phyloP scores from a whole-genome alignment of 202 grass and related monocot species.

The Carex sylvatica region DNA sequence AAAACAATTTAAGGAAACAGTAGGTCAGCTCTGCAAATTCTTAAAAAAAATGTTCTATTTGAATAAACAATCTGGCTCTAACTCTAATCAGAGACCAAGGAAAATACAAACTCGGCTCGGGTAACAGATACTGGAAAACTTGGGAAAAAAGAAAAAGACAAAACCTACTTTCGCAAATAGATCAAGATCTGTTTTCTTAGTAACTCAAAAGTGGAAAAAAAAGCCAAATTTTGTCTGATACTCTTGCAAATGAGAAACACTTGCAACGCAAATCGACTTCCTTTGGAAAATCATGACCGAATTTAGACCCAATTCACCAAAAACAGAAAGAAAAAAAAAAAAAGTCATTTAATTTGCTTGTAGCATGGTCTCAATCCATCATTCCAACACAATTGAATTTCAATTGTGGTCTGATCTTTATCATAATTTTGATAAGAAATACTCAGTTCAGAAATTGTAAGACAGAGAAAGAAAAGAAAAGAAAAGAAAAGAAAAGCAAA shows the following conservation, averaged over 20 bases:
- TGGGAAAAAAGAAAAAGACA: background rate
- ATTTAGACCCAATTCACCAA: background rate
- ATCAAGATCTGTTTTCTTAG: conserved; percentile 12
- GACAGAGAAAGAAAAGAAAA: background rate
- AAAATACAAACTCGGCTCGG: background rate
- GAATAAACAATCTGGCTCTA: background rate
- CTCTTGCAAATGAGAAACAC: background rate
- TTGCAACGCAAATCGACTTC: background rate
- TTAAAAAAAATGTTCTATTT: background rate
- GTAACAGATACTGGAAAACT: background rate
- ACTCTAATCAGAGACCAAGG: background rate
- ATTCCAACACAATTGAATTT: background rate
- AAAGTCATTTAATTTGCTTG: background rate
- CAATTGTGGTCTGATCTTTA: background rate
- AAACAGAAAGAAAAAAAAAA: background rate
- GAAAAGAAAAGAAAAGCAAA: background rate
- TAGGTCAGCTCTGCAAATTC: background rate
- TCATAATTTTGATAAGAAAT: background rate
- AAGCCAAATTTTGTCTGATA: background rate
- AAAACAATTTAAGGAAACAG: background rate
- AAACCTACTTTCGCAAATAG: background rate
- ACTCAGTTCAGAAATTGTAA: background rate
- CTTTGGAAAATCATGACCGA: background rate
- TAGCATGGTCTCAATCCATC: background rate
- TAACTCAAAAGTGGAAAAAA: background rate